Evolutionary conservation across 2,329 filamentous ascomycete genomes (phyloP).

Genomic region (Arthroderma uncinatum): DNA sequence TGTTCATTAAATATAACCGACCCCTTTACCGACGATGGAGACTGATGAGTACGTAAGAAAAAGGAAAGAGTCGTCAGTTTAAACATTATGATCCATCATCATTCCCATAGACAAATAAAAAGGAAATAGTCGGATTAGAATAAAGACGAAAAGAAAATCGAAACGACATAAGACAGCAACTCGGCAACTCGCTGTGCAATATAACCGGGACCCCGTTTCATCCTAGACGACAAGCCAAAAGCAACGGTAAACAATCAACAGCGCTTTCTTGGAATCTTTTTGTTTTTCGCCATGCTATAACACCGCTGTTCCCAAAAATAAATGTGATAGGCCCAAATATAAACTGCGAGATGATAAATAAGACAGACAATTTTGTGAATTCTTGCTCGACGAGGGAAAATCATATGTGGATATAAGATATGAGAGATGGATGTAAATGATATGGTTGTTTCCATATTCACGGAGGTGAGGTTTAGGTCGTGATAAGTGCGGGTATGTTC

Average conservation of each 20-base stretch:
- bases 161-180: not conserved
- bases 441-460: not conserved
- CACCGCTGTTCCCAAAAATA: not conserved
- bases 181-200: not conserved
- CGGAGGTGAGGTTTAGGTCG: not conserved
- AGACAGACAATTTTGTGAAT: not conserved
- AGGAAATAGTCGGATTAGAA: not conserved
- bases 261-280: not conserved
- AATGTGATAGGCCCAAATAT: not conserved
- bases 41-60: not conserved
- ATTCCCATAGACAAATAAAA: not conserved
- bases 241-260: not conserved
- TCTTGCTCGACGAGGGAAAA: not conserved
- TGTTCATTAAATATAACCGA: not conserved
- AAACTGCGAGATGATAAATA: not conserved
- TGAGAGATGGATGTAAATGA: not conserved
- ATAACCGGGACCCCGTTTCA: not conserved
- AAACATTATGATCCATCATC: constrained; percentile 5
- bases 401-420: not conserved
- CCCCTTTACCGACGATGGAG: not conserved
- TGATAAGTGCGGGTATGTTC: not conserved
- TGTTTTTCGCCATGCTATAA: constrained; percentile 1
- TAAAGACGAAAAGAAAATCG: not conserved
- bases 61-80: not conserved
- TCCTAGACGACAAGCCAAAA: constrained; percentile 1